Evolutionary conservation across 345 rosid genomes (phyloP).

Genomic region (Bretschneidera sinensis): DNA sequence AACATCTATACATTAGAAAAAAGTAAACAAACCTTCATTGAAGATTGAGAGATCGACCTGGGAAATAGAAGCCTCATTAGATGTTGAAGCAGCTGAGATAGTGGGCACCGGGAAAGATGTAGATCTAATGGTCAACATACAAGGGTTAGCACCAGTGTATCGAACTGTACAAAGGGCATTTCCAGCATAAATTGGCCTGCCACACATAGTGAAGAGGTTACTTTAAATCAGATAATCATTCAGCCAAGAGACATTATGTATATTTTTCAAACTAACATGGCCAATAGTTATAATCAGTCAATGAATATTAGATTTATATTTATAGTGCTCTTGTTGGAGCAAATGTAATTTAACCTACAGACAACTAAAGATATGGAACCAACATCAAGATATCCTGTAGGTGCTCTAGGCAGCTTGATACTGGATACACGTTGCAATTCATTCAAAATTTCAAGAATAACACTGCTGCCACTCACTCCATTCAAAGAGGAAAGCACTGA

Average conservation of each 20-base stretch:
- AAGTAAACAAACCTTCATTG: slow-evolving; percentile 58
- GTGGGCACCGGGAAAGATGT: slow-evolving; percentile 65
- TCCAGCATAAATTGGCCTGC: slow-evolving; percentile 99
- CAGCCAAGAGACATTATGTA: not conserved
- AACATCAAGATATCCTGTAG: not conserved
- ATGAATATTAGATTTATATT: too few species aligned
- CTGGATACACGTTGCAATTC: not conserved
- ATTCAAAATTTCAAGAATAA: not conserved
- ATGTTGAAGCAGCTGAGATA: slow-evolving; percentile 29
- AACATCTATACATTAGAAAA: slow-evolving; percentile 10
- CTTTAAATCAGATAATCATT: not conserved
- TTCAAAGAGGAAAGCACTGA: not conserved
- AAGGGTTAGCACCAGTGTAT: slow-evolving; percentile 73
- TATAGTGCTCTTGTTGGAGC: not conserved
- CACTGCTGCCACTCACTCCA: not conserved
- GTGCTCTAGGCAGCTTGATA: not conserved
- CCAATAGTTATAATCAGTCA: not conserved
- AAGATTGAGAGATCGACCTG: slow-evolving; percentile 90
- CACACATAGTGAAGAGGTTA: slow-evolving; percentile 11
- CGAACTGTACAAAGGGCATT: slow-evolving; percentile 84
- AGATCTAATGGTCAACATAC: slow-evolving; percentile 74
- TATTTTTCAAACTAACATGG: not conserved
- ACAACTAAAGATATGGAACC: not conserved
- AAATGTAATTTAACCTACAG: not conserved
- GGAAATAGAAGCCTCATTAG: slow-evolving; percentile 62